Evolutionary conservation across 768 basidiomycete genomes (phyloP), one percentile per base, ranked within the genome.

Genomic region (Lactarius trivialis): DNA sequence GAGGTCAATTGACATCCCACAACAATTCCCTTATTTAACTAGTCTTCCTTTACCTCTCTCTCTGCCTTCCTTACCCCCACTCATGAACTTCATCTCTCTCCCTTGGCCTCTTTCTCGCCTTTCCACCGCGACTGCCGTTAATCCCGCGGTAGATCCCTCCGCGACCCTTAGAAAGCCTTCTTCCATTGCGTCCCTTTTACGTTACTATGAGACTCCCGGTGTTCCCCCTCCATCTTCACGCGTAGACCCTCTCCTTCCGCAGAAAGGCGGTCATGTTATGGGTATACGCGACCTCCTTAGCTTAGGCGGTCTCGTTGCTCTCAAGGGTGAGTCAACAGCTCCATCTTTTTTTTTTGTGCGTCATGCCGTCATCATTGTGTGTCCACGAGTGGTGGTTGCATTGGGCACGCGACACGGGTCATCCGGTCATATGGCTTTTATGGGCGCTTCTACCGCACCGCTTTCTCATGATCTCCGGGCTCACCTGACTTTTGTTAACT

Each of bases 271-370:
- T 51, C 75, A 76, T 24, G 82, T 86, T 0, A 67, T 89, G 55
- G 80, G 80, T 48, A 69, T 89, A 9, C 86, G 86, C 83, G 81
- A 90, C 69, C 76, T 84, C 61, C 88, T 88, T 83, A 88, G 82
- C 71, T 84, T 86, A 70, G 85, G 83, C 4, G 71, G 80, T n/a
- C 77, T 88, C 15, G 49, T 63, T 19, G 67, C 65, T 30, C 54
- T 58, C n/a, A 67, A 66, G 34, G 61, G 67, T 67, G 55, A 61
- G 66, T 60, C 14, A 2, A 9, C 24, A 8, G 30, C 12, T 33
- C 28, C 48, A 64, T 59, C 41, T 49, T 4, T 14, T 48, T 48
- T 24, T 48, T 48, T 14, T 14, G 11, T 45, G 37, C 14, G 11
- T 4, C 12, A 2, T 36, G 37, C 21, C 26, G 28, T 7, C 32